These are phyloP conservation scores for Phytopythium litorale DNA, from an alignment of 352 stramenopile genomes.

Conservation along the genomic window DNA sequence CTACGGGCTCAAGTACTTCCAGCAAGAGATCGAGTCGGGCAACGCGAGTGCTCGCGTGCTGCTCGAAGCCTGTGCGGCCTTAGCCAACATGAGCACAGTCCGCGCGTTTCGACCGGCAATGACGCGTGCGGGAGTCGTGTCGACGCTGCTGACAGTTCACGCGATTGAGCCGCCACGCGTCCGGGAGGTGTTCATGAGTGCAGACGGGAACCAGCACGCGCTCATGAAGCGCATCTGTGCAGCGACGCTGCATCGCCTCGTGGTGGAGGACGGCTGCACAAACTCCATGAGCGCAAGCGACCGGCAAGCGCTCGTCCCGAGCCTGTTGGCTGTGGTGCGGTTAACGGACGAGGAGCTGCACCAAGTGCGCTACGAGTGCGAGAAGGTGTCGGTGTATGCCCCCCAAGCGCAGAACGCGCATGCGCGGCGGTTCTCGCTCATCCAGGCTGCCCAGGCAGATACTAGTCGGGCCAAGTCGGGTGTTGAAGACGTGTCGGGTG, in stretches of 20 bases:
- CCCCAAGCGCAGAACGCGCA: slow-evolving; percentile 2
- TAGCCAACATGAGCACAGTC: slow-evolving; percentile 74
- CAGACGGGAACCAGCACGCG: slow-evolving; percentile 1
- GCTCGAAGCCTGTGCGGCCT: slow-evolving; percentile 45
- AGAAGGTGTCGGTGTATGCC: slow-evolving; percentile 56
- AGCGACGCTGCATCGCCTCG: slow-evolving; percentile 64
- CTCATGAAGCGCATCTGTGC: slow-evolving; percentile 48
- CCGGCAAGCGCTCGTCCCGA: slow-evolving; percentile 36
- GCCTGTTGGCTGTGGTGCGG: slow-evolving; percentile 46
- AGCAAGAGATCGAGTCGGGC: slow-evolving; percentile 41
- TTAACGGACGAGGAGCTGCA: slow-evolving; percentile 65
- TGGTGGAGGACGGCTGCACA: slow-evolving; percentile 45
- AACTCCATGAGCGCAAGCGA: neutral
- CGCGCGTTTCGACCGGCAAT: slow-evolving; percentile 52
- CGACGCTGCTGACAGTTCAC: slow-evolving; percentile 41
- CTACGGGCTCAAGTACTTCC: slow-evolving; percentile 54
- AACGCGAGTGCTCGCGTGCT: slow-evolving; percentile 39
- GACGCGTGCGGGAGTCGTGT: slow-evolving; percentile 48
- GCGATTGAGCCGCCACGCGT: neutral
- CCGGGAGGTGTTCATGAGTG: neutral
- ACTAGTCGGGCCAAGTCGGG: neutral
- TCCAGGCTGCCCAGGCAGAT: neutral
- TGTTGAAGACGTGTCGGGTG: neutral
- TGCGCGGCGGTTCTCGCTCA: neutral
- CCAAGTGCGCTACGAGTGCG: slow-evolving; percentile 69